Percentiles rank a stretch among this genome's conserved stretches.
Conservation (phyloP, 192 early-diverging fungal genomes). For the Backusella tarrabulga region DNA sequence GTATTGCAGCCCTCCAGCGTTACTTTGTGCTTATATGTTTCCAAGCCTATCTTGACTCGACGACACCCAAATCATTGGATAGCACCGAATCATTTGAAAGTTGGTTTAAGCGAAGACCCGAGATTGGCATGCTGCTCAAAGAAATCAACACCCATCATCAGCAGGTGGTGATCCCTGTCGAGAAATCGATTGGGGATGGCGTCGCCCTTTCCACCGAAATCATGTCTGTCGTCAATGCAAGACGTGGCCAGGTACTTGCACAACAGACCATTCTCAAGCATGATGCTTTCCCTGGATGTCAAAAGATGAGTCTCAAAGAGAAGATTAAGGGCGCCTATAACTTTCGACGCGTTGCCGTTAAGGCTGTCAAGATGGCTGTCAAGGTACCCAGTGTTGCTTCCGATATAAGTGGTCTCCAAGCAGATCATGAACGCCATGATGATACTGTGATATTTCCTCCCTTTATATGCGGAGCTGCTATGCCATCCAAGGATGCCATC, state of each 20-base stretch:
- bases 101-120: constrained; percentile 53
- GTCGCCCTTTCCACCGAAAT: constrained; percentile 59
- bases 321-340: constrained; percentile 64
- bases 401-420: constrained; percentile 12
- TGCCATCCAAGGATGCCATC: constrained; percentile 63
- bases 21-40: constrained; percentile 63
- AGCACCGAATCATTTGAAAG: constrained; percentile 45
- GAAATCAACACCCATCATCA: constrained; percentile 37
- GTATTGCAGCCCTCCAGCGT: constrained; percentile 37
- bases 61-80: constrained; percentile 19
- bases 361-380: constrained; percentile 23
- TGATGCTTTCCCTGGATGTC: constrained; percentile 64
- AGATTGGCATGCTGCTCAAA: constrained; percentile 49
- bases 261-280: constrained; percentile 62
- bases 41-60: constrained; percentile 51
- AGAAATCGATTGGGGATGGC: constrained; percentile 53
- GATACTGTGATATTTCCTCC: constrained; percentile 21
- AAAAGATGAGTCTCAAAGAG: constrained; percentile 57
- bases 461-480: constrained; percentile 57
- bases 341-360: constrained; percentile 49
- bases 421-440: constrained; percentile 22
- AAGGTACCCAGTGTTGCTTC: neutral
- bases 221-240: constrained; percentile 45
- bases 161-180: constrained; percentile 44
- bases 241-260: constrained; percentile 54